A percentile compares a stretch with the other conserved stretches of the same genome.
These are phyloP conservation scores for Mycena leptocephala DNA, from an alignment of 768 basidiomycete genomes.

Conservation along the genomic window DNA sequence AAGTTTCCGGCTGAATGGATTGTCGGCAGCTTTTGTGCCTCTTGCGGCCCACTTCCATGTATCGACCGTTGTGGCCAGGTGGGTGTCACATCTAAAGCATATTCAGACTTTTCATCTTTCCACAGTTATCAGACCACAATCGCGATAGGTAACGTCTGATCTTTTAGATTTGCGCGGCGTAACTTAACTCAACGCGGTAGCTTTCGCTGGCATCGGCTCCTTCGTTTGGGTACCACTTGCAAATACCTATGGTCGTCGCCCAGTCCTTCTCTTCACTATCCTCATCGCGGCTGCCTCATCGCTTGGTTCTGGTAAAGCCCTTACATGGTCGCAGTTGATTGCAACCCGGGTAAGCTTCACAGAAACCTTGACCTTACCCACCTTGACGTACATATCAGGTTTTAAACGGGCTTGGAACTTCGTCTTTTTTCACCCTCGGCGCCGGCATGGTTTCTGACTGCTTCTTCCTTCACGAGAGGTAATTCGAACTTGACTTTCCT, in stretches of 20 bases:
- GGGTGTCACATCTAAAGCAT: not conserved
- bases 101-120: not conserved
- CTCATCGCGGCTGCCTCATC: conserved; percentile 36
- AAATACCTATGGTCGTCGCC: conserved; percentile 40
- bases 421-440: conserved; percentile 30
- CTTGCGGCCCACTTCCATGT: conserved; percentile 28
- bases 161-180: not conserved
- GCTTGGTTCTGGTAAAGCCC: conserved; percentile 31
- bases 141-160: not conserved
- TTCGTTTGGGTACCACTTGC: conserved; percentile 41
- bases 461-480: conserved; percentile 54
- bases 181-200: conserved; percentile 15
- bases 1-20: not conserved
- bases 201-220: conserved; percentile 35
- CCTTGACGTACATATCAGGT: conserved; percentile 11
- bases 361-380: not conserved
- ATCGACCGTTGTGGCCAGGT: conserved; percentile 27
- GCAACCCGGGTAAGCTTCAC: conserved; percentile 22
- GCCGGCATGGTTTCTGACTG: conserved; percentile 36
- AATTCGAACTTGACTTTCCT: conserved; percentile 49
- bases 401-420: conserved; percentile 26
- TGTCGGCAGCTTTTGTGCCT: conserved; percentile 19
- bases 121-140: conserved; percentile 28
- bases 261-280: conserved; percentile 36
- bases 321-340: conserved; percentile 35